Base-by-base conservation (phyloP, 768 basidiomycete genomes). In the Astraeus odoratus region DNA sequence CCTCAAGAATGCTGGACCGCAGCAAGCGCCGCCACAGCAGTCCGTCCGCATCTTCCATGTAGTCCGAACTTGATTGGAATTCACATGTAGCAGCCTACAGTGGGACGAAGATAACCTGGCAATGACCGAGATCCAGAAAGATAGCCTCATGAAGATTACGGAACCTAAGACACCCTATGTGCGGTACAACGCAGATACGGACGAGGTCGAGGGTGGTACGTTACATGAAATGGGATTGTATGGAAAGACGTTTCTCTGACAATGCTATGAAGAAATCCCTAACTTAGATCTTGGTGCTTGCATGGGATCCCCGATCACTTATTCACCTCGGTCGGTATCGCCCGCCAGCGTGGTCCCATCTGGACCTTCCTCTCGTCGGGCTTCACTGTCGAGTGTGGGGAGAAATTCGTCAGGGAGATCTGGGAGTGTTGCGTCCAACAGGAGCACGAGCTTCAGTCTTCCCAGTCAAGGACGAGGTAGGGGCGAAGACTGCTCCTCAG, bases 161-260 rank as follows among this genome's bases (percentile, higher is more conserved):
- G 93, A 97, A 58, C 93, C 93, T 43, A 97, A 97, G 76, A 97
- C 93, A 8, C 93, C 93, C 2, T 97, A 87, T 65, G 93, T 97
- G 43, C 74, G 90, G 53, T 94, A 92, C 65, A 86, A 92, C 56
- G 76, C 88, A 3, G 83, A 86, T 60, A 83, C 83, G n/a, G 89
- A 92, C 62, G 76, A 77, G 43, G 67, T 91, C 34, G 89, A 92
- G 64, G 81, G 86, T 51, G 90, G 93, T 91, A 63, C 58, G 70
- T 66, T n/a, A 18, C 45, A 16, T 29, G 12, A 7, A 18, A 4
- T 15, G 29, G 25, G 15, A 10, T 18, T 16, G 4, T 12, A 25
- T 31, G 4, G 18, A 15, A 5, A 9, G 22, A 31, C 35, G 33
- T 43, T 43, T 16, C 44, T 35, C 35, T 29, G 23, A 29, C 3